Evolutionary conservation across 179 eudicot species (phyloP).

Genomic region (Silene vulgaris): DNA sequence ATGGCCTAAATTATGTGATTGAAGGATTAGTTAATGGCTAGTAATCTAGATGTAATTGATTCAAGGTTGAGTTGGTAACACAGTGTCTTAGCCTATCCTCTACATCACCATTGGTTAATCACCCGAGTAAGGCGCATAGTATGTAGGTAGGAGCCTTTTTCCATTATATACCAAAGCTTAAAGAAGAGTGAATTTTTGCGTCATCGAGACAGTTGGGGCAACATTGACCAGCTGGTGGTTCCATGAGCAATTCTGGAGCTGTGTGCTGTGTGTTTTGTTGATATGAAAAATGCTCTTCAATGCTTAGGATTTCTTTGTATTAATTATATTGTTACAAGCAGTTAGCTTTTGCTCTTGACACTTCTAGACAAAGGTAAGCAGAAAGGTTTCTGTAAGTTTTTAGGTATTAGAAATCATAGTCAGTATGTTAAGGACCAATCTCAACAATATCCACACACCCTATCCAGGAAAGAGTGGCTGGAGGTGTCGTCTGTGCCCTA

Average conservation of each 20-base stretch:
- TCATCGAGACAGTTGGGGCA: not conserved
- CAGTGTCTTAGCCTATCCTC: not conserved
- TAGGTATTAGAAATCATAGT: not conserved
- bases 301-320: not conserved
- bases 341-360: slow-evolving; percentile 9
- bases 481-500: not conserved
- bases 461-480: not conserved
- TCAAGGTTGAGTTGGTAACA: not conserved
- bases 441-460: not conserved
- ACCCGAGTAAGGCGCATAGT: not conserved
- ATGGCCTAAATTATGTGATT: not conserved
- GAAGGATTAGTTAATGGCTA: not conserved
- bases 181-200: not conserved
- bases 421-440: not conserved
- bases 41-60: not conserved
- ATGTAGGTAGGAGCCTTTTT: not conserved
- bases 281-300: not conserved
- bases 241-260: not conserved
- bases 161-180: not conserved
- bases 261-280: too few species aligned
- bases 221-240: slow-evolving; percentile 7
- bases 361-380: not conserved
- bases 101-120: not conserved
- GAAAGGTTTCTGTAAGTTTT: not conserved
- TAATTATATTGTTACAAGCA: slow-evolving; percentile 3